Percentiles rank a stretch among this genome's conserved stretches.
phyloP scores from a whole-genome alignment of 352 stramenopile genomes.

The Pythium dissimile region DNA sequence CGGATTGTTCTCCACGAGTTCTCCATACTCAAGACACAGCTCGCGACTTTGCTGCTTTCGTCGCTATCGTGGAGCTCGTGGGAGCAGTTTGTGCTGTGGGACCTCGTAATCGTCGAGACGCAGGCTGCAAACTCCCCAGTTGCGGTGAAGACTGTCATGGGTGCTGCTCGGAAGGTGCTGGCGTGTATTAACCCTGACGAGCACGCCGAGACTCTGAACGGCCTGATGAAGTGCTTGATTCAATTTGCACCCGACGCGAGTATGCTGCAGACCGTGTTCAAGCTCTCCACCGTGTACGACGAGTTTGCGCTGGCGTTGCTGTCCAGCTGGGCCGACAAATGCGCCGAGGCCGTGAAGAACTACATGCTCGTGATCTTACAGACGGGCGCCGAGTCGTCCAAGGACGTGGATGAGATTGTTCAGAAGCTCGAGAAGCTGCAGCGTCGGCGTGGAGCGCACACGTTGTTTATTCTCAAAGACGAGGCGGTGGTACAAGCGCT shows the following conservation, averaged over 20 bases:
- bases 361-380: constrained; percentile 51
- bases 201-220: constrained; percentile 67
- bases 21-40: constrained; percentile 59
- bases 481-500: constrained; percentile 35
- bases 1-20: constrained; percentile 77
- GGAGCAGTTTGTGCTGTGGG: constrained; percentile 81
- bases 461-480: constrained; percentile 42
- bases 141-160: constrained; percentile 51
- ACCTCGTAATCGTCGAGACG: constrained; percentile 67
- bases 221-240: constrained; percentile 72
- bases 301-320: constrained; percentile 69
- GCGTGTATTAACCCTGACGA: constrained; percentile 71
- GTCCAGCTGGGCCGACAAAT: constrained; percentile 69
- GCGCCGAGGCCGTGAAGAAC: constrained; percentile 48
- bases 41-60: constrained; percentile 67
- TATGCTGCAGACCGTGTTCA: constrained; percentile 75
- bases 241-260: constrained; percentile 62
- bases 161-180: constrained; percentile 70
- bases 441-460: constrained; percentile 23
- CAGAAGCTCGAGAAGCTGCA: constrained; percentile 66
- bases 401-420: constrained; percentile 52
- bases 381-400: constrained; percentile 30
- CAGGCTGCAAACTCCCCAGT: constrained; percentile 34
- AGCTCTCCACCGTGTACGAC: constrained; percentile 56
- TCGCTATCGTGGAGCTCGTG: constrained; percentile 82